These are phyloP conservation scores for Penicillium sp. DNA, from an alignment of 2,329 filamentous ascomycete genomes.

Conservation along the genomic window DNA sequence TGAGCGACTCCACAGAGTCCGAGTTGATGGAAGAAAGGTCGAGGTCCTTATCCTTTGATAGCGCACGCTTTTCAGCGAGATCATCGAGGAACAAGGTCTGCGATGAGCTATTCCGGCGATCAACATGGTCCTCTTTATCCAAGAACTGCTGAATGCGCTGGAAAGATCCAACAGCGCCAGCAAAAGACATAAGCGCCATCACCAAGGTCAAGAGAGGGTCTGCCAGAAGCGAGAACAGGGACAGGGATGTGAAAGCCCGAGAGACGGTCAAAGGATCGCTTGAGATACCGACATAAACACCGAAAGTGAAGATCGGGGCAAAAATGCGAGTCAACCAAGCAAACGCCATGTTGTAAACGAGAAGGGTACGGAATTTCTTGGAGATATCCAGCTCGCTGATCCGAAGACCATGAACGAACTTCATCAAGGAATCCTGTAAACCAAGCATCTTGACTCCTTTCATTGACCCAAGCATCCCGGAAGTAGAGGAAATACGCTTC, in stretches of 20 bases:
- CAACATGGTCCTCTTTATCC: slow-evolving; percentile 30
- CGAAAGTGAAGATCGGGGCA: slow-evolving; percentile 47
- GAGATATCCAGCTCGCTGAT: slow-evolving; percentile 43
- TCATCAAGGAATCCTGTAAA: slow-evolving; percentile 41
- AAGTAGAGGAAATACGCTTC: slow-evolving; percentile 48
- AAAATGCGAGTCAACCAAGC: slow-evolving; percentile 43
- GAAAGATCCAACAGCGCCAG: slow-evolving; percentile 48
- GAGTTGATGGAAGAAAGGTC: slow-evolving; percentile 25
- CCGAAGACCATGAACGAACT: slow-evolving; percentile 40
- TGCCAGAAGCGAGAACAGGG: slow-evolving; percentile 47
- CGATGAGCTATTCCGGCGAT: slow-evolving; percentile 20
- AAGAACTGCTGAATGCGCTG: slow-evolving; percentile 48
- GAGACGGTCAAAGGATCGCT: slow-evolving; percentile 41
- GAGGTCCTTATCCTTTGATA: slow-evolving; percentile 22
- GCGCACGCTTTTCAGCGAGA: slow-evolving; percentile 19
- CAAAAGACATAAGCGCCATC: slow-evolving; percentile 45
- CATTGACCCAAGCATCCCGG: slow-evolving; percentile 49
- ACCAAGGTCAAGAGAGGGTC: slow-evolving; percentile 48
- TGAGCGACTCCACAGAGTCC: slow-evolving; percentile 22
- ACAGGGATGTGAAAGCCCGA: slow-evolving; percentile 47
- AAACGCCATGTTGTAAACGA: slow-evolving; percentile 43
- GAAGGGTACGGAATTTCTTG: slow-evolving; percentile 40
- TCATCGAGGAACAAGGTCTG: slow-evolving; percentile 14
- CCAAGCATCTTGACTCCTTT: slow-evolving; percentile 54
- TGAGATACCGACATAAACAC: slow-evolving; percentile 44